Evolutionary conservation across 1,139 yeast genomes (phyloP).

Genomic region (Geotrichum restrictum): DNA sequence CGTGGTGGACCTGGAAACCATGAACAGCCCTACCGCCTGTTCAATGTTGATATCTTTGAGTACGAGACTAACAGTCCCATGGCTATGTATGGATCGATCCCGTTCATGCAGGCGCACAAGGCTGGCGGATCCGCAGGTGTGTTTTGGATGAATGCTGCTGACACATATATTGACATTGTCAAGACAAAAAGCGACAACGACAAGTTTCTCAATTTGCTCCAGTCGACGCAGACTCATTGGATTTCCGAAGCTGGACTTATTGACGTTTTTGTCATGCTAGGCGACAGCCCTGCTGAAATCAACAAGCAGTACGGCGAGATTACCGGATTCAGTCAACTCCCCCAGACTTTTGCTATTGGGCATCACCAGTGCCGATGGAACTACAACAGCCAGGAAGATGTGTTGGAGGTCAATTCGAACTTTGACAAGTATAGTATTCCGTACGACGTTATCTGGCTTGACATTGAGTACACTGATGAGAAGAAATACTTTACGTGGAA

Average conservation of each 20-base stretch:
- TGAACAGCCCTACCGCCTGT: constrained; percentile 74
- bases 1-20: constrained; percentile 38
- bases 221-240: constrained; percentile 64
- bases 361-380: constrained; percentile 98
- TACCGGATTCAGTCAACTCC: constrained; percentile 76
- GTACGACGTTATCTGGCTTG: constrained; percentile 92
- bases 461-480: constrained; percentile 81
- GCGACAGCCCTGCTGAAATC: constrained; percentile 56
- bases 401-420: constrained; percentile 58
- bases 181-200: constrained; percentile 35
- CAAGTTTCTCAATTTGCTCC: constrained; percentile 8
- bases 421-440: constrained; percentile 79
- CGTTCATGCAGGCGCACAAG: constrained; percentile 71
- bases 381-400: constrained; percentile 83
- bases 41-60: constrained; percentile 91
- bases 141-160: constrained; percentile 92
- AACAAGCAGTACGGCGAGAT: constrained; percentile 60
- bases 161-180: constrained; percentile 76
- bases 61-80: constrained; percentile 74
- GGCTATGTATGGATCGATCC: constrained; percentile 95
- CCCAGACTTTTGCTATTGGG: constrained; percentile 75
- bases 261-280: constrained; percentile 70
- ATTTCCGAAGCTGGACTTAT: constrained; percentile 84
- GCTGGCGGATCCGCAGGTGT: constrained; percentile 62
- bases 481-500: constrained; percentile 94